phyloP scores from a whole-genome alignment of 176 grass and related monocot species.

The Ensete ventricosum region DNA sequence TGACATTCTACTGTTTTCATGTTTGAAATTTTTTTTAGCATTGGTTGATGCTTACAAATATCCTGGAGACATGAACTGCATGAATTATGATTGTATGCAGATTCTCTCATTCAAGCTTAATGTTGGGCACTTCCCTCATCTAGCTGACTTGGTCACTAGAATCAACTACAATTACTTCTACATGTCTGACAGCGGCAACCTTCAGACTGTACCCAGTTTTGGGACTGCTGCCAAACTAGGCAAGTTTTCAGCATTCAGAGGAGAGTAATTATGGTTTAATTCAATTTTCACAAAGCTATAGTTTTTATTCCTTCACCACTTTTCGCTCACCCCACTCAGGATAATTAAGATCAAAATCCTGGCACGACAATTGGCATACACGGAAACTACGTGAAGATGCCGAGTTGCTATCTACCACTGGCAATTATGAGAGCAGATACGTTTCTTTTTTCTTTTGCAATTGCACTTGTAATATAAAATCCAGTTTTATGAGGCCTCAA shows the following conservation, averaged over 20 bases:
- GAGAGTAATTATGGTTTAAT: background rate
- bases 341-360: background rate
- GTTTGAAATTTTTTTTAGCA: background rate
- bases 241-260: conserved; percentile 17
- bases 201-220: conserved; percentile 44
- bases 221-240: conserved; percentile 18
- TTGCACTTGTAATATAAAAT: background rate
- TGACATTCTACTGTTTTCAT: background rate
- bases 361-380: background rate
- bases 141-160: conserved; percentile 81
- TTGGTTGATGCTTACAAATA: background rate
- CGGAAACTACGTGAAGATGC: background rate
- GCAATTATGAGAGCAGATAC: background rate
- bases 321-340: background rate
- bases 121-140: conserved; percentile 88
- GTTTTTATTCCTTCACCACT: background rate
- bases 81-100: conserved; percentile 23
- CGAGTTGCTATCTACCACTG: background rate
- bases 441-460: background rate
- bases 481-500: background rate
- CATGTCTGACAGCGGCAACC: conserved; percentile 73
- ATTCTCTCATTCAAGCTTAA: conserved; percentile 95
- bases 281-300: background rate
- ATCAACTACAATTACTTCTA: conserved; percentile 95
- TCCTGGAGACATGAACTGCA: background rate